phyloP scores from a whole-genome alignment of 1,284 basidiomycete species.

The Apiotrichum brassicae region DNA sequence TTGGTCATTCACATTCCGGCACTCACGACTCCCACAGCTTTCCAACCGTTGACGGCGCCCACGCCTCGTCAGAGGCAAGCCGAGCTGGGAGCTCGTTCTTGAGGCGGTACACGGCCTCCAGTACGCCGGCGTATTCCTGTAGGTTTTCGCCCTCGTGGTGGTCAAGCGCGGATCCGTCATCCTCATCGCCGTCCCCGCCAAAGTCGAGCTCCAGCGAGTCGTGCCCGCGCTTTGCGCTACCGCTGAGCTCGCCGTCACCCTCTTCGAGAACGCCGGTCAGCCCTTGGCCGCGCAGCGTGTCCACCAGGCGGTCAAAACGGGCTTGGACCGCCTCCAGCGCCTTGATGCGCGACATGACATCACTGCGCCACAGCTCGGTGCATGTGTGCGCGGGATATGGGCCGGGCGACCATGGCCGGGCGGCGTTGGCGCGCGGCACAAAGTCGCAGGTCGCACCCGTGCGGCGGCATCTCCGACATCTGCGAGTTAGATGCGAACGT shows the following conservation, averaged over 20 bases:
- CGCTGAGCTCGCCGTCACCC: background rate
- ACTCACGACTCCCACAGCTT: conserved; percentile 18
- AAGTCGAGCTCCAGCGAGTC: conserved; percentile 7
- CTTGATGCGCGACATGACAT: conserved; percentile 17
- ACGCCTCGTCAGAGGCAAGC: conserved; percentile 10
- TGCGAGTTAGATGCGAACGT: too few relatives aligned
- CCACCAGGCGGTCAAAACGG: conserved; percentile 9
- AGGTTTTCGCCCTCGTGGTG: background rate
- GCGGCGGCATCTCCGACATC: conserved; percentile 16
- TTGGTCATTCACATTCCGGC: background rate
- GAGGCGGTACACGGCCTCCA: conserved; percentile 10
- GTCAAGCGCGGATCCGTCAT: background rate
- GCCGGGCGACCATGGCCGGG: conserved; percentile 12
- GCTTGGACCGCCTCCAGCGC: conserved; percentile 13
- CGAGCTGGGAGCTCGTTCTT: conserved; percentile 14
- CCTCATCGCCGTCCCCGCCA: background rate
- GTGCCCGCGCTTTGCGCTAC: background rate
- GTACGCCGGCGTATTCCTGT: conserved; percentile 9
- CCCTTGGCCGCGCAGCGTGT: background rate
- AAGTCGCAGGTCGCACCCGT: conserved; percentile 20
- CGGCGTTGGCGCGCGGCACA: conserved; percentile 19
- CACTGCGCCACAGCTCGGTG: conserved; percentile 20
- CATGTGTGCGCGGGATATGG: conserved; percentile 19
- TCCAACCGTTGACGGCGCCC: conserved; percentile 4
- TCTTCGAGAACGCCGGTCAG: background rate